phyloP scores from a whole-genome alignment of 2,329 filamentous ascomycete genomes.

The Apiospora kogelbergensis region DNA sequence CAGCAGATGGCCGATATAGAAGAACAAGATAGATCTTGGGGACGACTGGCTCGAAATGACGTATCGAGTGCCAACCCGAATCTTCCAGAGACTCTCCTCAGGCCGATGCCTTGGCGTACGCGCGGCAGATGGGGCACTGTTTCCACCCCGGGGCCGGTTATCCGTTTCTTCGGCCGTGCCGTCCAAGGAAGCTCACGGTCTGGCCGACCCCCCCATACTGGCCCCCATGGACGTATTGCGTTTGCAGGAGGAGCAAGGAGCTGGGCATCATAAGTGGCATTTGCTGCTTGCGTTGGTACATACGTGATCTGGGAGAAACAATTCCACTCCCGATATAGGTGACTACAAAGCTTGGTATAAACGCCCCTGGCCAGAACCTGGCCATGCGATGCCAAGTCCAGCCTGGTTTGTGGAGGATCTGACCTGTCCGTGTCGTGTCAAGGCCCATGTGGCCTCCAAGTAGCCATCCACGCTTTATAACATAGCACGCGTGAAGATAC shows the following conservation, averaged over 20 bases:
- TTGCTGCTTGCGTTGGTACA: neutral
- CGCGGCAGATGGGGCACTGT: neutral
- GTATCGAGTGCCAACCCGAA: neutral
- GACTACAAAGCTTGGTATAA: neutral
- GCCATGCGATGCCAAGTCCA: neutral
- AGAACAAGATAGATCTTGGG: neutral
- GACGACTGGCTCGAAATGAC: neutral
- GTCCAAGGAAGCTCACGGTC: neutral
- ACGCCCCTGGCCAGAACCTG: neutral
- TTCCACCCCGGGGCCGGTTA: neutral
- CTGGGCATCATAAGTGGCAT: neutral
- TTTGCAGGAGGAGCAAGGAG: neutral
- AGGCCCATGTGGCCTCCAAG: no score
- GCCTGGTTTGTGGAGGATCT: neutral
- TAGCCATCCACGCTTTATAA: neutral
- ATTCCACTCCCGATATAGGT: neutral
- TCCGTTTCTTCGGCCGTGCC: neutral
- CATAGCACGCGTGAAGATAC: neutral
- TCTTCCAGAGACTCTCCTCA: neutral
- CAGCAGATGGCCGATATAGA: neutral
- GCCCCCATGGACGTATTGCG: neutral
- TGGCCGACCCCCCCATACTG: neutral
- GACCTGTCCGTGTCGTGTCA: neutral
- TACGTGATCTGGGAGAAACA: neutral
- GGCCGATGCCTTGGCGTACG: constrained; percentile 1